phyloP scores from a whole-genome alignment of 352 stramenopile genomes.

The Globisporangium apiculatum region DNA sequence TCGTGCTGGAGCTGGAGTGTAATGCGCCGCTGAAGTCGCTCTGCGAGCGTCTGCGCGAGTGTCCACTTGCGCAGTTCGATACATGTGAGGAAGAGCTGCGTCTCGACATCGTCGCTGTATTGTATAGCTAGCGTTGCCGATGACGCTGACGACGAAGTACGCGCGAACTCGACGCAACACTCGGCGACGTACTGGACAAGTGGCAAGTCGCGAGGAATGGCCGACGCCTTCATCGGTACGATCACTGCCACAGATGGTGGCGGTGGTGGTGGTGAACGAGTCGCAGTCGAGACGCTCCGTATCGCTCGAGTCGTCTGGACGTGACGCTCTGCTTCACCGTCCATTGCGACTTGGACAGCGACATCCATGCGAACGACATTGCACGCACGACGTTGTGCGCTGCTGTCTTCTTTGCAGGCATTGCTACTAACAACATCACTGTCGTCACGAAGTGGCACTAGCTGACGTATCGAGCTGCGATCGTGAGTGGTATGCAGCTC shows the following conservation, averaged over 20 bases:
- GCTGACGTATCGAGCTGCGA: no score
- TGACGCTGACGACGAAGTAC: neutral
- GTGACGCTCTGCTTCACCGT: no score
- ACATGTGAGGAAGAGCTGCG: conserved; percentile 19
- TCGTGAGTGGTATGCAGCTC: neutral
- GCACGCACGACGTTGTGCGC: no score
- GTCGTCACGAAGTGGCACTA: neutral
- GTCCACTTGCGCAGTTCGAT: conserved; percentile 17
- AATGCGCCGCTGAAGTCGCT: conserved; percentile 18
- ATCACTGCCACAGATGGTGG: neutral
- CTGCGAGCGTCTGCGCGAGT: conserved; percentile 18
- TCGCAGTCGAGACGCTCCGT: neutral
- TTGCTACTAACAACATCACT: neutral
- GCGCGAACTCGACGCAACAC: conserved; percentile 1
- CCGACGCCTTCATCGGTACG: neutral
- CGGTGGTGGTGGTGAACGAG: neutral
- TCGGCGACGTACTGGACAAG: conserved; percentile 17
- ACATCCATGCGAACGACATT: no score
- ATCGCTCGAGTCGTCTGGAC: no score
- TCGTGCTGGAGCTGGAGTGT: neutral
- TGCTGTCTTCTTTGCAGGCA: neutral
- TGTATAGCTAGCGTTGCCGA: neutral
- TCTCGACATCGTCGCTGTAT: conserved; percentile 9
- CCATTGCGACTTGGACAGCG: no score
- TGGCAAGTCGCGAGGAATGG: conserved; percentile 10